These are phyloP conservation scores for Aspergillus aculeatus DNA, from an alignment of 2,329 filamentous ascomycete species.

Conservation along the genomic window DNA sequence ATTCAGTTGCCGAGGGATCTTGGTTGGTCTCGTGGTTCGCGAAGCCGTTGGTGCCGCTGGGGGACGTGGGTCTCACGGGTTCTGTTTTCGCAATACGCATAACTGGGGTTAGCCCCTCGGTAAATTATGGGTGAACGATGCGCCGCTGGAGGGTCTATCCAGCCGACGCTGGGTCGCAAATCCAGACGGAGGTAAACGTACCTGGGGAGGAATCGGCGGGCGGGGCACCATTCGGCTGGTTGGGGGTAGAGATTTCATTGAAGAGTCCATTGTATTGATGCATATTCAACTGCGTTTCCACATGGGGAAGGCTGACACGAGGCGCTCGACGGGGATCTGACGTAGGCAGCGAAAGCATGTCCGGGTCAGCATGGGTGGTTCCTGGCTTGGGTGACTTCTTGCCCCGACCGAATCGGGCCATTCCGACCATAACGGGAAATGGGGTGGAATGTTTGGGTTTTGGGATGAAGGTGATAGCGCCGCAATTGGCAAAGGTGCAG, in stretches of 20 bases:
- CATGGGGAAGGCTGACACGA: slow-evolving; percentile 39
- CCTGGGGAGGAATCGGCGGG: slow-evolving; percentile 24
- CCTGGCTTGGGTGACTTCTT: slow-evolving; percentile 27
- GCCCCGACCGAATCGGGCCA: slow-evolving; percentile 32
- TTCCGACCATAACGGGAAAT: slow-evolving; percentile 20
- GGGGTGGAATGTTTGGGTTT: slow-evolving; percentile 14
- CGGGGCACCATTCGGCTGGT: slow-evolving; percentile 25
- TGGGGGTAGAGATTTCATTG: slow-evolving; percentile 26
- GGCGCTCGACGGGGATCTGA: slow-evolving; percentile 30
- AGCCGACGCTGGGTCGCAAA: neutral
- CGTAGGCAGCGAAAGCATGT: slow-evolving; percentile 19
- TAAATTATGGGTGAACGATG: neutral
- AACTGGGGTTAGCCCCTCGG: neutral
- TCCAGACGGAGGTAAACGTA: slow-evolving; percentile 13
- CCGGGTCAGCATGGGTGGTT: slow-evolving; percentile 28
- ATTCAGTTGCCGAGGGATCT: slow-evolving; percentile 38
- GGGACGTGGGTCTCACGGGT: slow-evolving; percentile 15
- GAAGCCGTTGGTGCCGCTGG: slow-evolving; percentile 32
- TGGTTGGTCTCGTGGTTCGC: slow-evolving; percentile 28
- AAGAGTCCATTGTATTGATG: slow-evolving; percentile 42
- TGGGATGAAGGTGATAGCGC: slow-evolving; percentile 1
- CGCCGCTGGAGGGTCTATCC: neutral
- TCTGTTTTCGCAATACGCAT: slow-evolving; percentile 12
- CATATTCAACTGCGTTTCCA: slow-evolving; percentile 46
- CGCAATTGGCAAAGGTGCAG: slow-evolving; percentile 9